These are phyloP conservation scores for Colletotrichum sp. DNA, from an alignment of 2,329 filamentous ascomycete genomes.

Conservation along the genomic window DNA sequence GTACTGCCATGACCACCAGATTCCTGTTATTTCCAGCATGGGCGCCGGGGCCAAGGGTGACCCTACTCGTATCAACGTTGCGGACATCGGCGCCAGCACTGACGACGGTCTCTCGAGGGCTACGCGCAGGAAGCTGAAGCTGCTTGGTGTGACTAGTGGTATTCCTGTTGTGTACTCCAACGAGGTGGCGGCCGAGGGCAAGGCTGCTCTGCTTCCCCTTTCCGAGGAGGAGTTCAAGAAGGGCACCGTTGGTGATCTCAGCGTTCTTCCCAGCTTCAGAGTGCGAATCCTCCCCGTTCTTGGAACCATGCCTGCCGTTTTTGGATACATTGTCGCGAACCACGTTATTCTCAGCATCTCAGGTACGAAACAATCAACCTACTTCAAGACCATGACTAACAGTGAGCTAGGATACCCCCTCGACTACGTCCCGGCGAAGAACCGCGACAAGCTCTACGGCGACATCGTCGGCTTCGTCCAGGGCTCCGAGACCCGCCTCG, in stretches of 20 bases:
- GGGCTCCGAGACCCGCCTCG: constrained; percentile 73
- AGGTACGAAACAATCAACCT: constrained; percentile 30
- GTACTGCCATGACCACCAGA: constrained; percentile 79
- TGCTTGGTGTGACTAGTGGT: constrained; percentile 78
- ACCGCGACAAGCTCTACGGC: constrained; percentile 91
- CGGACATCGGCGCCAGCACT: constrained; percentile 86
- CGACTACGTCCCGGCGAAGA: constrained; percentile 82
- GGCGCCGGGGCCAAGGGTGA: constrained; percentile 94
- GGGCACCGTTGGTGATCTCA: constrained; percentile 84
- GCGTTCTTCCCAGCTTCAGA: constrained; percentile 89
- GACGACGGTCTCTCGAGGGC: constrained; percentile 89
- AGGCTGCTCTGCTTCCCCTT: constrained; percentile 86
- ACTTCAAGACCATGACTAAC: background rate
- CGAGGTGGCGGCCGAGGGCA: constrained; percentile 87
- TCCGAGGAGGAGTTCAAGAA: constrained; percentile 87
- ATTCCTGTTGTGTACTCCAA: constrained; percentile 94
- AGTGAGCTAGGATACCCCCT: constrained; percentile 74
- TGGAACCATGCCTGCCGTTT: constrained; percentile 96
- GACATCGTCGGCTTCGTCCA: constrained; percentile 79
- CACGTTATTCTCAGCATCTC: constrained; percentile 85
- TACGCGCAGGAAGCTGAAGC: constrained; percentile 80
- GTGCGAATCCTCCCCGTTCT: constrained; percentile 94
- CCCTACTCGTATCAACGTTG: constrained; percentile 83
- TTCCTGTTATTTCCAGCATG: constrained; percentile 93
- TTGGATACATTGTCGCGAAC: constrained; percentile 90